Percentiles rank a stretch among this genome's conserved stretches.
Conservation (phyloP, 192 early-diverging fungal genomes). For the Cladochytrium replicatum region DNA sequence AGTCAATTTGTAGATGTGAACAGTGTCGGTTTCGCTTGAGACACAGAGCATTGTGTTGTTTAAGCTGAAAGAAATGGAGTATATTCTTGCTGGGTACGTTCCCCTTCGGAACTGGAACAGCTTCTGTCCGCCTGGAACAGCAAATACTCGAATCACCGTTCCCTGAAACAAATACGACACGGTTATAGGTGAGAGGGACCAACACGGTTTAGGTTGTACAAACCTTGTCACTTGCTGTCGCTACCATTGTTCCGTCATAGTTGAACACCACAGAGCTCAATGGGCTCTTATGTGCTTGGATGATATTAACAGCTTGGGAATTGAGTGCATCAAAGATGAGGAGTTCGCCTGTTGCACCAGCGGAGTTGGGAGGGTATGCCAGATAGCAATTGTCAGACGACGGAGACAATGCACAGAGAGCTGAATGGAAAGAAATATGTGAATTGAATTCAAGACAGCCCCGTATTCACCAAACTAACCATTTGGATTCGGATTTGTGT, state of each 20-base stretch:
- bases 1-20: conserved; percentile 83
- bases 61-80: conserved; percentile 80
- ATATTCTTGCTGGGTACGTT: conserved; percentile 83
- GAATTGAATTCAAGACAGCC: too few relatives aligned
- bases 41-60: conserved; percentile 62
- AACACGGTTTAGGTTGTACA: too few relatives aligned
- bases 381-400: conserved; percentile 90
- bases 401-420: conserved; percentile 84
- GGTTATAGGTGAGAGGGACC: background rate
- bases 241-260: conserved; percentile 83
- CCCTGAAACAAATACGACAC: conserved; percentile 44
- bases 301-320: conserved; percentile 84
- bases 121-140: conserved; percentile 72
- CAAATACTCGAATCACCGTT: conserved; percentile 93
- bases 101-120: conserved; percentile 92
- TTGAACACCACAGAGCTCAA: conserved; percentile 80
- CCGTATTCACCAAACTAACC: too few relatives aligned
- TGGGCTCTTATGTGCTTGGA: conserved; percentile 91
- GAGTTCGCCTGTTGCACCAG: conserved; percentile 63
- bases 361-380: conserved; percentile 73
- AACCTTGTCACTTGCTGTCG: conserved; percentile 93
- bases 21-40: conserved; percentile 87
- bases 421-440: conserved; percentile 32
- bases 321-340: conserved; percentile 86
- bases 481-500: conserved; percentile 84